phyloP scores from a whole-genome alignment of 805 yeast species.

The Wickerhamomyces sydowiorum region DNA sequence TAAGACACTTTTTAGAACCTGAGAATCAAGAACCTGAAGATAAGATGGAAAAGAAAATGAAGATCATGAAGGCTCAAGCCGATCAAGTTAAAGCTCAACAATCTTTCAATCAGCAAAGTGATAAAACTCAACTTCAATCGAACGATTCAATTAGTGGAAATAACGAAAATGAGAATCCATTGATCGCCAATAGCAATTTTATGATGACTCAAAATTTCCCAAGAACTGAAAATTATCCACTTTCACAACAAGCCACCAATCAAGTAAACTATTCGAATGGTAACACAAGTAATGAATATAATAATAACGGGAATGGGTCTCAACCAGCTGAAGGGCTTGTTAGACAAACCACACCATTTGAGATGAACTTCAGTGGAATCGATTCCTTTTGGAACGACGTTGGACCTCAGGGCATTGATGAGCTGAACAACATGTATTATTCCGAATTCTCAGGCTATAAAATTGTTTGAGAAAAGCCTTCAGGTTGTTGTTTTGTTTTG shows the following conservation, averaged over 20 bases:
- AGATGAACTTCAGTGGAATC: conserved; percentile 12
- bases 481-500: not conserved
- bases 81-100: not conserved
- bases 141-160: not conserved
- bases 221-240: not conserved
- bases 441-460: conserved; percentile 23
- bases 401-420: conserved; percentile 22
- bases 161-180: not conserved
- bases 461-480: conserved; percentile 4
- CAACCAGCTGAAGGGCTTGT: not conserved
- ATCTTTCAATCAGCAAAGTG: not conserved
- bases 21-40: conserved; percentile 8
- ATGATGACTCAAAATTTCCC: not conserved
- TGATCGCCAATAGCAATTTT: not conserved
- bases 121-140: not conserved
- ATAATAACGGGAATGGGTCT: not conserved
- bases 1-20: not conserved
- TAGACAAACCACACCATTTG: conserved; percentile 11
- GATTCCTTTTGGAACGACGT: conserved; percentile 23
- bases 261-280: not conserved
- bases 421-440: conserved; percentile 21
- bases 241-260: not conserved
- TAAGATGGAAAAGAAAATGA: conserved; percentile 2
- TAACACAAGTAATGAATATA: not conserved
- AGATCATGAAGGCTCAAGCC: not conserved